Base-by-base conservation (phyloP, 2,329 filamentous ascomycete genomes). In the Coccinonectria pachysandricola region DNA sequence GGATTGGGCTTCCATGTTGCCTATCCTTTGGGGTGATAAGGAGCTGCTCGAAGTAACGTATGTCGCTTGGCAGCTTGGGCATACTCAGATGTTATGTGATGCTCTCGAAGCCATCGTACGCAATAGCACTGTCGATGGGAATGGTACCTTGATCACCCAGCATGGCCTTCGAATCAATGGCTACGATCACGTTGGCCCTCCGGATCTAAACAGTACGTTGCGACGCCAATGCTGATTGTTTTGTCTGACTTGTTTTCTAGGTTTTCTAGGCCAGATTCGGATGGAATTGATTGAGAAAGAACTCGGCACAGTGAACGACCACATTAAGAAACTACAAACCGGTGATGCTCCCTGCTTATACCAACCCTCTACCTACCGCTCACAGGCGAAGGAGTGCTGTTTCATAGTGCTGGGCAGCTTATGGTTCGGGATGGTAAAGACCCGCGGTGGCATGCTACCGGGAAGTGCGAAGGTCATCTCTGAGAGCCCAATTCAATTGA, bases 361-460 rank as follows among this genome's bases (percentile, higher is more conserved):
- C n/a, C n/a, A n/a, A n/a, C n/a, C n/a, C n/a, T n/a, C n/a, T n/a
- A n/a, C n/a, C n/a, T n/a, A n/a, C n/a, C n/a, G n/a, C n/a, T n/a
- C n/a, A n/a, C 1, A 4, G 3, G 6, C 7, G 1, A n/a, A 26
- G 12, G 12, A 12, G 7, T 30, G 26, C 24, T 14, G n/a, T 11
- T 8, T 16, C 4, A 15, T 20, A 3, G n/a, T 24, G 14, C n/a
- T 30, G 4, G 30, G 23, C 10, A 24, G 30, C 8, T 11, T 32
- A 10, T 32, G 27, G 26, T 11, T 15, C 12, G 17, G 12, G 7
- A 19, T 13, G 8, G 15, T 2, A 4, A 24, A 30, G 8, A 8
- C 3, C 8, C 26, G 23, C 16, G 27, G 23, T 7, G 21, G 20
- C 5, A 13, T 26, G 9, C 10, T 24, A 10, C 30, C 30, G 8